Evolutionary conservation across 257 asterid species (phyloP).

Genomic region (Handroanthus guayacan): DNA sequence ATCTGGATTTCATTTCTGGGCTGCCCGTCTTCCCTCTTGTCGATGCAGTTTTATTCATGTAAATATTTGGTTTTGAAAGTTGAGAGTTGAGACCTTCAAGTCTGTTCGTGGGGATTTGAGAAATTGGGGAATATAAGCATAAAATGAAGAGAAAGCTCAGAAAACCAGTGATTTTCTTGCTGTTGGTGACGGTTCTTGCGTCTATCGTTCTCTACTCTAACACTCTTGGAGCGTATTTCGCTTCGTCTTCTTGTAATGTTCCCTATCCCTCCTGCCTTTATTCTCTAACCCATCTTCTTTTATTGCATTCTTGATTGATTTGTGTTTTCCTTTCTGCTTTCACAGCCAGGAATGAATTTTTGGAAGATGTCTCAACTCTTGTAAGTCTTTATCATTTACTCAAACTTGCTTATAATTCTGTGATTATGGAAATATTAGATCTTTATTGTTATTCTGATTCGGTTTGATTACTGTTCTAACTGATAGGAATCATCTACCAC

Average conservation of each 20-base stretch:
- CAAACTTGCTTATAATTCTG: not conserved
- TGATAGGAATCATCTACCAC: slow-evolving; percentile 66
- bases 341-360: slow-evolving; percentile 70
- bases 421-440: slow-evolving; percentile 30
- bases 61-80: slow-evolving; percentile 37
- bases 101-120: slow-evolving; percentile 14
- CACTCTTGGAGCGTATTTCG: slow-evolving; percentile 66
- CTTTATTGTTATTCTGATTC: slow-evolving; percentile 36
- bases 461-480: slow-evolving; percentile 20
- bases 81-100: slow-evolving; percentile 39
- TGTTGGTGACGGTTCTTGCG: slow-evolving; percentile 77
- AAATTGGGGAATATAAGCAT: not conserved
- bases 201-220: slow-evolving; percentile 79
- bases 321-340: slow-evolving; percentile 25
- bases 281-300: not conserved
- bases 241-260: slow-evolving; percentile 70
- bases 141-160: slow-evolving; percentile 63
- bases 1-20: slow-evolving; percentile 30
- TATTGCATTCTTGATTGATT: slow-evolving; percentile 36
- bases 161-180: slow-evolving; percentile 63
- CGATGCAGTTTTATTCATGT: slow-evolving; percentile 24
- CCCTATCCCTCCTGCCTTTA: not conserved
- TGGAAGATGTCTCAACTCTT: slow-evolving; percentile 77
- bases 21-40: slow-evolving; percentile 7
- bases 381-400: slow-evolving; percentile 53